Base-by-base conservation (phyloP, 768 basidiomycete species). In the Rhizopogon roseolus region DNA sequence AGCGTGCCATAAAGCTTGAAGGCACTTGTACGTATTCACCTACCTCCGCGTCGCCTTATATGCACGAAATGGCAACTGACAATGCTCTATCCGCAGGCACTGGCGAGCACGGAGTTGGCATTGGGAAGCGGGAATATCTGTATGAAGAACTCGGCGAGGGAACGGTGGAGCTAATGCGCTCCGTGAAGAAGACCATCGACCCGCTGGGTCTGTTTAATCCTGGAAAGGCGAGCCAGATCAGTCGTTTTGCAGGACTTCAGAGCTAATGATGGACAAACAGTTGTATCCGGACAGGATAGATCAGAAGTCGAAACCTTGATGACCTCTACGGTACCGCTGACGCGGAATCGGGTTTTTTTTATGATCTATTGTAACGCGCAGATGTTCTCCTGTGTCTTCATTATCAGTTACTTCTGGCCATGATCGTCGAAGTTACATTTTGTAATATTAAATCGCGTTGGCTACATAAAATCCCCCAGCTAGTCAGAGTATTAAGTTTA, bases 41-140 rank as follows among this genome's bases (percentile, higher is more conserved):
- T 1, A 22, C 22, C 25, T 1, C 46, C 49, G 11, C 5, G 2
- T 10, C 10, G 1, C 29, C 29, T 32, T 19, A 46, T 5, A 22
- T 17, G 13, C 17, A 22, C 14, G 13, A 46, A 8, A 9, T 4
- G 17, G 17, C 17, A 40, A 17, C 39, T 32, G 17, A 22, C 14
- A 13, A 19, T 34, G 7, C 34, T 34, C 32, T 8, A n/a, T 32
- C 34, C 10, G 10, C 42, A 86, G 85, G 84, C 59, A 87, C 85
- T 0, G 89, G 89, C 4, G 92, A 94, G 61, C 92, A 94, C 62
- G 93, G 92, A 2, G 89, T 94, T 6, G 93, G 92, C 0, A 73
- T 93, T 9, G 92, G 92, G 5, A 94, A 94, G 73, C 81, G 80
- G 54, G 77, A 86, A 55, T 95, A 86, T 63, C 76, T 97, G n/a